A percentile compares a stretch with the other conserved stretches of the same genome.
Evolutionary conservation across 2,329 filamentous ascomycete species (phyloP).

Genomic region (Stromatinia cepivora): DNA sequence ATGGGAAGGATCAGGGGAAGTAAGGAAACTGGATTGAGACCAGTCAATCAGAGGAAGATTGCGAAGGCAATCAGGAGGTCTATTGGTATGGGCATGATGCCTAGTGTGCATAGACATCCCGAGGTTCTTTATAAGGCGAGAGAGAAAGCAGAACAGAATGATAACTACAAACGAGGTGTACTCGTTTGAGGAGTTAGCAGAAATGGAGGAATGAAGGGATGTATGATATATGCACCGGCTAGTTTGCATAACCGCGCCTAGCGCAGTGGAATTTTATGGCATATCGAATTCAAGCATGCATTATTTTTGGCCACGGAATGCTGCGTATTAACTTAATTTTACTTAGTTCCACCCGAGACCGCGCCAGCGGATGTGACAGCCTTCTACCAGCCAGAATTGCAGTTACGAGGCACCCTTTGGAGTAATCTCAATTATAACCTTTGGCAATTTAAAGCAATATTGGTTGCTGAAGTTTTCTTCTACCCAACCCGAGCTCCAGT

Average conservation of each 20-base stretch:
- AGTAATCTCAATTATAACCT: no score
- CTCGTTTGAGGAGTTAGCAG: neutral
- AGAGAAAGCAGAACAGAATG: conserved; percentile 17
- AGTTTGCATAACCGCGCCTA: neutral
- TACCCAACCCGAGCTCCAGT: no score
- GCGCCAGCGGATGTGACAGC: no score
- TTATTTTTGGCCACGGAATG: neutral
- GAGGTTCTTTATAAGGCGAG: conserved; percentile 59
- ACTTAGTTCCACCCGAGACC: neutral
- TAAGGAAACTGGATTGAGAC: conserved; percentile 74
- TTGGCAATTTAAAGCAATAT: no score
- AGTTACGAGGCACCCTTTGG: no score
- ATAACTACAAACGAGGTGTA: neutral
- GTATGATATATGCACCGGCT: conserved; percentile 2
- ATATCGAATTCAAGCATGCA: neutral
- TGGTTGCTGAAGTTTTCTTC: no score
- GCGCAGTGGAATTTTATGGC: neutral
- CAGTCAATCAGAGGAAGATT: conserved; percentile 88
- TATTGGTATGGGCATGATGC: conserved; percentile 88
- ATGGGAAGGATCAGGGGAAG: conserved; percentile 82
- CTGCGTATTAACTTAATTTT: neutral
- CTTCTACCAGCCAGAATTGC: no score
- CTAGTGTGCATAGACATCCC: conserved; percentile 85
- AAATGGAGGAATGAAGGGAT: neutral
- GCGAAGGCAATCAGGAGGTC: conserved; percentile 88